A percentile compares a stretch with the other conserved stretches of the same genome.
Conservation (phyloP, 2,329 filamentous ascomycete species). For the Cladosporium sp. region DNA sequence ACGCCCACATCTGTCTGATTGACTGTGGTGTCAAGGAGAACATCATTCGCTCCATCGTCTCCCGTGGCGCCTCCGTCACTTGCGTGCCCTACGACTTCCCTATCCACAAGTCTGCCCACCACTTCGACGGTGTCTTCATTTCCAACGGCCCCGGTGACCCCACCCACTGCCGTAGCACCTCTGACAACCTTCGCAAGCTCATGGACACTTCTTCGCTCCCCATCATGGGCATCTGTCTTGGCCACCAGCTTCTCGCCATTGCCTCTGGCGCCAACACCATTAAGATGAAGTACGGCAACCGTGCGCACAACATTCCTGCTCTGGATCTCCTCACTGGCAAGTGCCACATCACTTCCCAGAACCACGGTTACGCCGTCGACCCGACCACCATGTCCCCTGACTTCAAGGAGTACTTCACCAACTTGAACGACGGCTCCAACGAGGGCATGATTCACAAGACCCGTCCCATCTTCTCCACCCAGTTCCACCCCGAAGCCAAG, state of each 20-base stretch:
- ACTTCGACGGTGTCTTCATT: conserved; percentile 98
- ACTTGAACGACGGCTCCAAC: conserved; percentile 95
- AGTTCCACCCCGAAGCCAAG: conserved; percentile 98
- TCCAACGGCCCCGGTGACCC: conserved; percentile 98
- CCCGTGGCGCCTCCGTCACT: conserved; percentile 85
- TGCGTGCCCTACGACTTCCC: conserved; percentile 96
- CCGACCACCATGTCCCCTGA: conserved; percentile 73
- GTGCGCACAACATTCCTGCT: conserved; percentile 96
- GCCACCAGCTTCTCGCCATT: conserved; percentile 90
- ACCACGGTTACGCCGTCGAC: conserved; percentile 96
- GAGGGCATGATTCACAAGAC: conserved; percentile 96
- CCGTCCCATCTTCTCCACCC: conserved; percentile 94
- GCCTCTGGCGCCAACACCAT: conserved; percentile 84
- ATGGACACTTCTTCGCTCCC: conserved; percentile 90
- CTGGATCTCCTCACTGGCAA: conserved; percentile 91
- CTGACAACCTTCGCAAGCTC: conserved; percentile 84
- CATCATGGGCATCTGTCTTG: conserved; percentile 96
- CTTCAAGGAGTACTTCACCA: conserved; percentile 98
- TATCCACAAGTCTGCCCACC: conserved; percentile 95
- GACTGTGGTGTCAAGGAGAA: conserved; percentile 99
- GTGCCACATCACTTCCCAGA: conserved; percentile 98
- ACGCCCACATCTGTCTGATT: conserved; percentile 87
- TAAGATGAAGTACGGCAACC: conserved; percentile 99
- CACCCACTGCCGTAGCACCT: conserved; percentile 90
- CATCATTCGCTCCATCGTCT: conserved; percentile 90